These are phyloP conservation scores for Penicillium brasilianum DNA, from an alignment of 2,329 filamentous ascomycete genomes.

Conservation along the genomic window DNA sequence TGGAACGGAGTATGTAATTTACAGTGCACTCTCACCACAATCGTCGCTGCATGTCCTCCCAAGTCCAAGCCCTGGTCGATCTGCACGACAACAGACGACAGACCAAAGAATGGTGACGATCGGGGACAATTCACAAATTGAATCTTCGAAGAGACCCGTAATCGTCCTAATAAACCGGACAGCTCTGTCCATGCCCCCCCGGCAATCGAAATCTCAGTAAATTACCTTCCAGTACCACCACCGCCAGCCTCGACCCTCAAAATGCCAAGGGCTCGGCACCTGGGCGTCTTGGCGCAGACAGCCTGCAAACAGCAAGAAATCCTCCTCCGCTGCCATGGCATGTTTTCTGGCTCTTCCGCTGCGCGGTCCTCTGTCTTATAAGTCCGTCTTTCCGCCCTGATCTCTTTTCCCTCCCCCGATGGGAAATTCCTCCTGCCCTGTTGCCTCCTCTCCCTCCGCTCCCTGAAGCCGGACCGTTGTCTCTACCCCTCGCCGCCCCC, in stretches of 20 bases:
- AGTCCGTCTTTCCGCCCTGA: conserved; percentile 29
- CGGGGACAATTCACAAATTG: background rate
- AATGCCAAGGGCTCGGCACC: conserved; percentile 41
- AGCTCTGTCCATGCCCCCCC: background rate
- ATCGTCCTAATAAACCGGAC: background rate
- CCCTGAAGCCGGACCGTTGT: background rate
- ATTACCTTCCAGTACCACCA: background rate
- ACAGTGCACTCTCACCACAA: background rate
- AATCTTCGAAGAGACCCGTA: background rate
- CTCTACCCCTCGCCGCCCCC: conserved; percentile 13
- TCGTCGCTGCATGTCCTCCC: background rate
- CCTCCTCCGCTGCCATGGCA: conserved; percentile 33
- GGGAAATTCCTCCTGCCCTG: conserved; percentile 19
- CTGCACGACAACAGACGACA: background rate
- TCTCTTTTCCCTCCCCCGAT: conserved; percentile 19
- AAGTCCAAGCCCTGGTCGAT: background rate
- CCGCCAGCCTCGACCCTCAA: conserved; percentile 13
- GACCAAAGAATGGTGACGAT: background rate
- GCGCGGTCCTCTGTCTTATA: conserved; percentile 23
- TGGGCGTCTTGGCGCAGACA: conserved; percentile 36
- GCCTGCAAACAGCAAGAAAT: conserved; percentile 30
- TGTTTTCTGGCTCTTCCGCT: conserved; percentile 31
- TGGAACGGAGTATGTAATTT: conserved; percentile 17
- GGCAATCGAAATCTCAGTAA: background rate
- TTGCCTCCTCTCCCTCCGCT: background rate